Base-by-base conservation (phyloP, 768 basidiomycete genomes). In the Gloeopeniophorella convolvens region DNA sequence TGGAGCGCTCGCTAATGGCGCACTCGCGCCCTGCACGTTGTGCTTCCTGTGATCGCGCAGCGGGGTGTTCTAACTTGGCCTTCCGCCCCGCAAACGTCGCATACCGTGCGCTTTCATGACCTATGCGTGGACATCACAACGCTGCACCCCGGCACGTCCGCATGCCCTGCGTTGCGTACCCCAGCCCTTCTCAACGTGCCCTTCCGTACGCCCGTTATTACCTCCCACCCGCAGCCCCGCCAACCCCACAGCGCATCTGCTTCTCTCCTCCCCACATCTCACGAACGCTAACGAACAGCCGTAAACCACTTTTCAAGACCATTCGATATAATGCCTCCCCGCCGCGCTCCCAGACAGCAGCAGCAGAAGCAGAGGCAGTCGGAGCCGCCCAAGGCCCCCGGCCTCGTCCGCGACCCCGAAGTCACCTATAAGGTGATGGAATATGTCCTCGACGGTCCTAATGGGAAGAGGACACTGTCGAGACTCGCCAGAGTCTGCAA, bases 401-500 rank as follows among this genome's bases (percentile, higher is more conserved):
- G 66, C 52, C 75, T 87, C 59, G 75, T 85, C 58, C 76, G 78
- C 54, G 83, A 87, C 60, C 70, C 75, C 15, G 82, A 80, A 34
- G 77, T 77, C 13, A 73, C 79, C 30, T 72, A 64, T 59, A 75
- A 68, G 59, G 61, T 79, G 50, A 64, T 79, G 30, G 77, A 79
- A 59, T 67, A 68, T 48, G 73, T 79, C 56, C 65, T 72, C 51
- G 77, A 80, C 42, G 65, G 77, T 7, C 78, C 85, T 5, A 77
- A 74, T 56, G 87, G 87, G 31, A 79, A 74, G 55, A 80, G 84
- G 41, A 72, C 78, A 36, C 66, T 89, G 51, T 82, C 84, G 42
- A 74, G 86, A 60, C 70, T 89, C 58, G 78, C 86, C 41, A 75
- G 87, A 45, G 87, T 86, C 39, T 88, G 86, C 67, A 79, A 75